Evolutionary conservation across 768 basidiomycete genomes (phyloP).

Genomic region (Rhodosporidiobolus odoratus): DNA sequence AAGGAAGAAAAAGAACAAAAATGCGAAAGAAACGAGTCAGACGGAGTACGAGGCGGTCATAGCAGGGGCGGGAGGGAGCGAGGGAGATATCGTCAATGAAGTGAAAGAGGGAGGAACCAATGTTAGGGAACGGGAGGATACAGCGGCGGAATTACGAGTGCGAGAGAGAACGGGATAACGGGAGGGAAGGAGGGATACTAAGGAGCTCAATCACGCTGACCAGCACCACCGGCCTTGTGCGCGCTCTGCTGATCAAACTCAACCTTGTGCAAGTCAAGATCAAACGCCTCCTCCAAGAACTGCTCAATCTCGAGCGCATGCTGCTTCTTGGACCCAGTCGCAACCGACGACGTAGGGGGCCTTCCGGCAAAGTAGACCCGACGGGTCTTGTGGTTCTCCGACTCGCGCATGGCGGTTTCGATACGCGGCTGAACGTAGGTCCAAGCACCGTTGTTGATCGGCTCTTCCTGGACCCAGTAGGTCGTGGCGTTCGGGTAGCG

Average conservation of each 20-base stretch:
- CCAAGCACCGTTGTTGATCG: constrained; percentile 96
- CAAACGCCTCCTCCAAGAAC: constrained; percentile 36
- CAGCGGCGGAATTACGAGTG: not conserved
- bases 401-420: constrained; percentile 78
- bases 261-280: constrained; percentile 25
- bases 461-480: constrained; percentile 63
- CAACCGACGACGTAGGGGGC: constrained; percentile 60
- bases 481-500: constrained; percentile 81
- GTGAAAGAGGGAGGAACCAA: too few relatives aligned
- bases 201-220: not conserved
- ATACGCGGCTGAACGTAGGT: constrained; percentile 66
- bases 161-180: not conserved
- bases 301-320: constrained; percentile 36
- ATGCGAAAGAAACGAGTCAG: not conserved
- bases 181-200: not conserved
- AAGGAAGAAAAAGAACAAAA: not conserved
- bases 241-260: constrained; percentile 5
- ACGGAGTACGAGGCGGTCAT: not conserved
- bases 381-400: constrained; percentile 83
- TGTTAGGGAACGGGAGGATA: not conserved
- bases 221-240: not conserved
- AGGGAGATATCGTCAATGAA: not conserved
- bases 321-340: constrained; percentile 38
- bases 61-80: not conserved
- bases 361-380: constrained; percentile 88